Evolutionary conservation across 75 land plant species (phyloP), one percentile per base, ranked within the genome.

Genomic region (Azolla pinnata): DNA sequence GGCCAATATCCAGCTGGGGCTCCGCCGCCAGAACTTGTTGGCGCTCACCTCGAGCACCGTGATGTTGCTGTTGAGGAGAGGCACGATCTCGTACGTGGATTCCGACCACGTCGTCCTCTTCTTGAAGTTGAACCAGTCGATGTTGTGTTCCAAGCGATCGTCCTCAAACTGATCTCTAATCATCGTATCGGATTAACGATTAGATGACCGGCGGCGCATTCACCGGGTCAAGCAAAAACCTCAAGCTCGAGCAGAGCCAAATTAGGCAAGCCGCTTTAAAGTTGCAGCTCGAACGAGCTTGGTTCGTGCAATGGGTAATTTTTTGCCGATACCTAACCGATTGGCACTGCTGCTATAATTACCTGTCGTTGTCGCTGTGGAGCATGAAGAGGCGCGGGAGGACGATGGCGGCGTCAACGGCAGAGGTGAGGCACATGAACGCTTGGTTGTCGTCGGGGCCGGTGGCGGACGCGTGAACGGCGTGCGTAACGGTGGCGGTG

Each of bases 41-140:
- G 17, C 20, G 25, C 21, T 58, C 20, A 58, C 42, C 20, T 58
- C 33, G 17, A 31, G 5, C 20, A 58, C 7, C 60, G 20, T 33
- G 20, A 33, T 18, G 21, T 58, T 58, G 35, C 60, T 38, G 40
- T 58, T 31, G 7, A 33, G 60, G 5, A 58, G 60, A 31, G 24
- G 60, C 14, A 34, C 31, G 23, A 58, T 23, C 21, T 58, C 44
- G 18, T 58, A 4, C 7, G 40, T 20, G 17, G 60, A 2, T 2
- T 33, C 40, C 35, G 33, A 20, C 16, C 34, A 21, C 2, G 57
- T 23, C 1, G 35, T 34, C n/a, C 21, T 23, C 16, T 30, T 31
- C n/a, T 23, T 33, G 40, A 58, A 30, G 17, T 2, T 30, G 35
- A 58, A 38, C 60, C 60, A 58, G 49, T 46, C 49, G 49, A 46